A percentile compares a stretch with the other conserved stretches of the same genome.
Conservation (phyloP, 352 stramenopile species). For the Elongisporangium prolatum region DNA sequence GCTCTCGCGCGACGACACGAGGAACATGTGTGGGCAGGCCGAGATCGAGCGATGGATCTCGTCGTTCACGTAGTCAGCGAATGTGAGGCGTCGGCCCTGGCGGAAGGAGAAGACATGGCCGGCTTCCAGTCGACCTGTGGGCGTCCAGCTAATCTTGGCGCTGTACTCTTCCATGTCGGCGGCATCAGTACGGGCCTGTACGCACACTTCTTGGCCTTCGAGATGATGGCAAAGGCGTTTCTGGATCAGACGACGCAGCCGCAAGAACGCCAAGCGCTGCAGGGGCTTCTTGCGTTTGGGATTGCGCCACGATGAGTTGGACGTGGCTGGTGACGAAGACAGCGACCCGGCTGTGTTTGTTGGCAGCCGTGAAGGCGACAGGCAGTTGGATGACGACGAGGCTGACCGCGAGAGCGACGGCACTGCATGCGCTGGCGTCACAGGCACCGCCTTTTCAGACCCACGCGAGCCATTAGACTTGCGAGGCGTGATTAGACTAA, state of each 20-base stretch:
- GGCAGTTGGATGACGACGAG: neutral
- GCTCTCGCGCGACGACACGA: slow-evolving; percentile 45
- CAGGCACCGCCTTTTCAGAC: neutral
- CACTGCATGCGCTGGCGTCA: neutral
- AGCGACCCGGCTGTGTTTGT: slow-evolving; percentile 11
- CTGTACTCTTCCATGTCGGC: slow-evolving; percentile 1
- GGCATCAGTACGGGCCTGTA: slow-evolving; percentile 19
- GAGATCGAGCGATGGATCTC: slow-evolving; percentile 40
- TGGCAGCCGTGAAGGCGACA: neutral
- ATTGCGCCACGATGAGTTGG: slow-evolving; percentile 3
- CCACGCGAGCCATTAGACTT: neutral
- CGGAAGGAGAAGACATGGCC: slow-evolving; percentile 53
- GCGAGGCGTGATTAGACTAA: neutral
- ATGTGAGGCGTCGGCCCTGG: slow-evolving; percentile 42
- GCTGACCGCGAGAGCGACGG: neutral
- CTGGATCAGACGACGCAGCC: slow-evolving; percentile 64
- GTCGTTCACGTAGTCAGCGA: slow-evolving; percentile 54
- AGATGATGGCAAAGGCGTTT: slow-evolving; percentile 61
- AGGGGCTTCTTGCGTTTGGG: slow-evolving; percentile 23
- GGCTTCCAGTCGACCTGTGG: slow-evolving; percentile 46
- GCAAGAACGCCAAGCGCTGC: slow-evolving; percentile 35
- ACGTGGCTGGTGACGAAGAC: slow-evolving; percentile 10
- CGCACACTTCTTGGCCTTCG: slow-evolving; percentile 57
- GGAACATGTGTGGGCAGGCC: slow-evolving; percentile 65
- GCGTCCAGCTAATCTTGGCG: slow-evolving; percentile 21